Evolutionary conservation across 768 basidiomycete genomes (phyloP), one percentile per base, ranked within the genome.

Genomic region (Punctularia strigosozonata): DNA sequence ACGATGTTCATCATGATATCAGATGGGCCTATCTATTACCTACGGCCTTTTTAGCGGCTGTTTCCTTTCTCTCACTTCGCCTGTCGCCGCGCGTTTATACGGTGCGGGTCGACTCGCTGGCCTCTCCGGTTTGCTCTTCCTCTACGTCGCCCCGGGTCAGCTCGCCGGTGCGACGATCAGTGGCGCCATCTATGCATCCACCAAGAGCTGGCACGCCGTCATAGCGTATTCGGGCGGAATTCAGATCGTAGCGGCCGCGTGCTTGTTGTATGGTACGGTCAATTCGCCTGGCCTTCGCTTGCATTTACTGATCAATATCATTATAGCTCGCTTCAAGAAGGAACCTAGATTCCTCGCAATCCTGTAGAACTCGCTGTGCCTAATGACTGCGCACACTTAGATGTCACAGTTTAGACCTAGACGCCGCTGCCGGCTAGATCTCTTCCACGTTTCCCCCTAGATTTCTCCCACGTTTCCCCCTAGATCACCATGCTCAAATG

Each of bases 111-210:
- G 46, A 35, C 44, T 50, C 3, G 46, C 46, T 6, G 49, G 49
- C 12, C 38, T 50, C n/a, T 50, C 49, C 2, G 49, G 46, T 5
- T 38, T 50, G 14, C 37, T 42, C 42, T 39, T 50, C 4, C 40
- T 50, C 13, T 50, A 47, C 44, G 47, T 47, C 40, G 39, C 47
- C 7, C 49, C 49, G 5, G 49, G 49, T 47, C 12, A 13, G 49
- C 25, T 42, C 4, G 37, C 47, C 1, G 50, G 50, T 3, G 47
- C 50, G 7, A 45, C 50, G 5, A 23, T 51, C 10, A 43, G 47
- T 5, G 50, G 50, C n/a, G 47, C 50, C 2, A 51, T 51, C 24
- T 31, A 44, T 12, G 38, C n/a, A 13, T 45, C 37, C 7, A 45
- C 46, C 8, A 43, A 44, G 18, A 49, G 42, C 41, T 51, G 50